phyloP scores from a whole-genome alignment of 2,329 filamentous ascomycete species.

The Oidium heveae region DNA sequence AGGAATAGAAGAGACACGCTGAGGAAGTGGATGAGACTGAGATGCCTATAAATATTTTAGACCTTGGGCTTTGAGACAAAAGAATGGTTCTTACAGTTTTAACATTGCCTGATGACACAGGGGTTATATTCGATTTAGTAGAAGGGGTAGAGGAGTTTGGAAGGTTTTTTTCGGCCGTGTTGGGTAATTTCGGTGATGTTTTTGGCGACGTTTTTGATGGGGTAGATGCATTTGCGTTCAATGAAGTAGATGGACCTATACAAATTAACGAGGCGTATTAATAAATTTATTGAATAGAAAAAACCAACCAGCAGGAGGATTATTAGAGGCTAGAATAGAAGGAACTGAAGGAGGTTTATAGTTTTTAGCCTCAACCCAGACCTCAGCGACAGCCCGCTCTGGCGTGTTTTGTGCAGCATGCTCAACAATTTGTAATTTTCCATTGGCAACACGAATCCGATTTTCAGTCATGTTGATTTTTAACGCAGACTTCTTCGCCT shows the following conservation, averaged over 20 bases:
- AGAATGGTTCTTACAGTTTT: slow-evolving; percentile 8
- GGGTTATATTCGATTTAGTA: slow-evolving; percentile 5
- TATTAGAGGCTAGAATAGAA: slow-evolving; percentile 3
- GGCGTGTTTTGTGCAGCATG: slow-evolving; percentile 70
- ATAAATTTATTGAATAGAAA: background rate
- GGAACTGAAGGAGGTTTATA: slow-evolving; percentile 20
- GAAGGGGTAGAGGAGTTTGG: slow-evolving; percentile 2
- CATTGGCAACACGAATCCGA: slow-evolving; percentile 33
- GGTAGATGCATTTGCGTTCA: slow-evolving; percentile 6
- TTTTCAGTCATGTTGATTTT: slow-evolving; percentile 62
- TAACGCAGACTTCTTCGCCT: slow-evolving; percentile 46
- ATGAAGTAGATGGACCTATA: slow-evolving; percentile 4
- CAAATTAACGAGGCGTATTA: background rate
- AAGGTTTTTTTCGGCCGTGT: slow-evolving; percentile 3
- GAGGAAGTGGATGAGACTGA: slow-evolving; percentile 5
- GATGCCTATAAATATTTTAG: slow-evolving; percentile 7
- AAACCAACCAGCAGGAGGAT: background rate
- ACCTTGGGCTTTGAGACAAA: background rate
- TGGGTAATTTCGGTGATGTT: too few relatives aligned
- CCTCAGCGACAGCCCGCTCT: slow-evolving; percentile 56
- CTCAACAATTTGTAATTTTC: slow-evolving; percentile 56
- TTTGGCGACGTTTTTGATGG: slow-evolving; percentile 4
- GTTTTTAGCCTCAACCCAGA: slow-evolving; percentile 59
- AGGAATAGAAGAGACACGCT: slow-evolving; percentile 11
- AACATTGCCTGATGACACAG: slow-evolving; percentile 8